Base-by-base conservation (phyloP, 2,329 filamentous ascomycete genomes). In the Alternaria ethzedia region DNA sequence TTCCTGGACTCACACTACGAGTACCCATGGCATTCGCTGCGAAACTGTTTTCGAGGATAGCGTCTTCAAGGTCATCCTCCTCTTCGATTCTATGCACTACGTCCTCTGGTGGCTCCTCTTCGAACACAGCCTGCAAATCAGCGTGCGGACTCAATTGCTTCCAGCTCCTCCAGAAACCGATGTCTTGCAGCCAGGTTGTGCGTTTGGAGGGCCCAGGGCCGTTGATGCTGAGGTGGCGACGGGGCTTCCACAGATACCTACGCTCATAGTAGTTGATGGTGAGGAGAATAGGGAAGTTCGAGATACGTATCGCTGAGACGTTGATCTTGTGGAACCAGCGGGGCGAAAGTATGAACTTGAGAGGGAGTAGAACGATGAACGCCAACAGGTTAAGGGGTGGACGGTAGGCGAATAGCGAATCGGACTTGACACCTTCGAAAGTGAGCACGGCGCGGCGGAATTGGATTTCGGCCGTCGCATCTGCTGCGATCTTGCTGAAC, bases 311-410 rank as follows among this genome's bases (percentile, higher is more conserved):
- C 10, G 88, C 87, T 61, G 89, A 88, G 61, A 96, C 92, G 75
- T 96, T 94, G 73, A 95, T 91, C 80, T 95, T 96, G 83, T 96
- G 93, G 76, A 96, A 96, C 92, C 92, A 95, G 47, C 93, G 89
- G 0, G 91, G 88, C n/a, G 88, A 89, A 36, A 93, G 84, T n/a
- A 92, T 71, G 71, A 92, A 92, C 71, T 93, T 94, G 64, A 96
- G 85, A 0, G 93, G 93, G 2, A 95, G 84, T 15, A 96, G 84
- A 26, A 94, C 76, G 63, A 92, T 81, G 26, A 96, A 84, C 21
- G 93, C 93, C 20, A 94, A 80, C 63, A 96, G 88, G 74, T 96
- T 96, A 81, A 96, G 93, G 0, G 93, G 93, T 0, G 93, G 92
- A 46, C 91, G 89, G 74, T 94, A 95, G 15, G 91, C 90, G 75